phyloP scores from a whole-genome alignment of 148 eudicot species.

The Amaranthus hypochondriacus region DNA sequence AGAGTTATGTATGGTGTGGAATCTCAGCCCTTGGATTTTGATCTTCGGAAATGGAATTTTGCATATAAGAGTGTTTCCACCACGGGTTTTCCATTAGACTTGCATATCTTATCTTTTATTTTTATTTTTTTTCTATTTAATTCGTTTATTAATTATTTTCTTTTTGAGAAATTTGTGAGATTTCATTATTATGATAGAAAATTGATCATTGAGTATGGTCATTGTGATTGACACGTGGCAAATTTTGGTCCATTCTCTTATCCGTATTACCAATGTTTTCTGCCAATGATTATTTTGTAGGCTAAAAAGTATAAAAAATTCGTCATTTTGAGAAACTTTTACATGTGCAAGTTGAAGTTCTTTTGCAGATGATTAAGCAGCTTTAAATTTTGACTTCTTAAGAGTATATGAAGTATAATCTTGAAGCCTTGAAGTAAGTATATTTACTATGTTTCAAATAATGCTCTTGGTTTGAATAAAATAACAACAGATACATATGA shows the following conservation, averaged over 20 bases:
- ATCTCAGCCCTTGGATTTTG: constrained; percentile 16
- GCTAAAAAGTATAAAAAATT: not conserved
- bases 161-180: not conserved
- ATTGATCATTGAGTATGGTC: constrained; percentile 26
- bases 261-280: not conserved
- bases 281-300: not conserved
- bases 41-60: not conserved
- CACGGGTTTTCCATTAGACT: constrained; percentile 29
- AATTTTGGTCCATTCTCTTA: constrained; percentile 12
- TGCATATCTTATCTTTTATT: constrained; percentile 12
- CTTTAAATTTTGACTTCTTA: no score
- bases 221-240: constrained; percentile 32
- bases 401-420: no score
- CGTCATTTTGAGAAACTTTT: no score
- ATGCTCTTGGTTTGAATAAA: not conserved
- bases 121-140: not conserved
- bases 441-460: not conserved
- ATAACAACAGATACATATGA: no score
- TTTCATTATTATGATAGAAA: constrained; percentile 7
- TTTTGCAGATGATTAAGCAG: no score
- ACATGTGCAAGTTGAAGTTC: no score
- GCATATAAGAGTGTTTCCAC: constrained; percentile 25
- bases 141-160: not conserved
- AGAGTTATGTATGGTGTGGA: not conserved
- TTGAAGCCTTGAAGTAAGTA: no score